Evolutionary conservation across 2,329 filamentous ascomycete species (phyloP), one percentile per base, ranked within the genome.

Genomic region (Trichophyton equinum): DNA sequence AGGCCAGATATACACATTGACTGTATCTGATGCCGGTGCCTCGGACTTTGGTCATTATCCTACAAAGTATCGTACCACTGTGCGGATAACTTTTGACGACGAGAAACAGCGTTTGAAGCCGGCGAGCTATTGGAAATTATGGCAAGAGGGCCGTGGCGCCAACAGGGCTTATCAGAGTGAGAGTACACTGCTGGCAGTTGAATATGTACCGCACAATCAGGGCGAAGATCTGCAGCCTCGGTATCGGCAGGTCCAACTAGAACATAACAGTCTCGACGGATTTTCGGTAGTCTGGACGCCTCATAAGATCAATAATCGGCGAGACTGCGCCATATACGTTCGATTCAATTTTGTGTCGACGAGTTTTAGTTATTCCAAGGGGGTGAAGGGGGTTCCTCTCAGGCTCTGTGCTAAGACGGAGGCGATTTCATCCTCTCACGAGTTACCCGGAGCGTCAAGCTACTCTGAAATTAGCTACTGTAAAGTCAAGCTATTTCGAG

Each of bases 271-370:
- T 0, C 96, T 96, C 65, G 92, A 97, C 70, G 91, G 92, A 0
- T 97, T 97, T 71, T 92, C 87, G 6, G 89, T 97, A 3, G 83
- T 86, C 4, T 97, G 92, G 92, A 88, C 86, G 0, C 87, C 90
- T 0, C 86, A 85, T 3, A 74, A 82, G 44, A 62, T 69, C 46
- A 86, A 85, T 56, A 84, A 85, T 0, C 74, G 18, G 7, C 82
- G 86, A 2, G 91, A 96, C 67, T 94, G 91, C 72, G 88, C 85
- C 57, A 84, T 99, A 61, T 88, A 91, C 7, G 89, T 97, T 15
- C 88, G 94, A 55, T 99, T 97, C 80, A 99, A 99, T 76, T 99
- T 99, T 70, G 79, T 99, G 0, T 99, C 94, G 0, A 99, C 94
- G 7, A 94, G 99, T 71, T 99, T 97, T 71, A 97, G 92, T 73